Percentiles rank a stretch among this genome's conserved stretches.
phyloP scores from a whole-genome alignment of 2,329 filamentous ascomycete species.

The Aspergillus uvarum region DNA sequence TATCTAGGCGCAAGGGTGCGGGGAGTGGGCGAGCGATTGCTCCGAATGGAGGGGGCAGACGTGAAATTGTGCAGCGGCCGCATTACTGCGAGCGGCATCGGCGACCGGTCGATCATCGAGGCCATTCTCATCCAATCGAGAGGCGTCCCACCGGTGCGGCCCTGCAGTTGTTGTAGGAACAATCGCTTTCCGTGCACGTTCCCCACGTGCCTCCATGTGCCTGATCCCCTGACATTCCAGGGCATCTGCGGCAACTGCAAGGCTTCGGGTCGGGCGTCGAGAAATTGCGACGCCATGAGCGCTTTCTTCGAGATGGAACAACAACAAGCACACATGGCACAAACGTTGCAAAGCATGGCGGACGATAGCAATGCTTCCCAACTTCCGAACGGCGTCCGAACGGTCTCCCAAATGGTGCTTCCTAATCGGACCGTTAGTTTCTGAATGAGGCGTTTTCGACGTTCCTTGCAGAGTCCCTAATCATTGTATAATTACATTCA shows the following conservation, averaged over 20 bases:
- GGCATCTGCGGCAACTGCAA: background rate
- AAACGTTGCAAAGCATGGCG: background rate
- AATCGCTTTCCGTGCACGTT: background rate
- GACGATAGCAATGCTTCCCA: no score
- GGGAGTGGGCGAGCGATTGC: background rate
- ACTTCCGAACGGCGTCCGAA: no score
- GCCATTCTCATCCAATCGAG: background rate
- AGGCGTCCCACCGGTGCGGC: background rate
- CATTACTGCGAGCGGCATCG: background rate
- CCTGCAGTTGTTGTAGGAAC: background rate
- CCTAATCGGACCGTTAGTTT: no score
- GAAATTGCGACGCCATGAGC: background rate
- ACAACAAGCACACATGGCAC: background rate
- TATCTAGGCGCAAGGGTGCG: background rate
- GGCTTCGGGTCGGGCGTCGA: background rate
- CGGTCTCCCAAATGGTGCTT: no score
- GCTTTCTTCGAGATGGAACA: background rate
- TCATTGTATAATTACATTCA: no score
- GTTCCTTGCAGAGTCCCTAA: no score
- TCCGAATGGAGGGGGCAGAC: background rate
- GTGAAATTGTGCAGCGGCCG: background rate
- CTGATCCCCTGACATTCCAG: background rate
- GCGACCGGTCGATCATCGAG: background rate
- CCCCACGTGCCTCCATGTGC: background rate
- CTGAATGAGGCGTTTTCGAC: no score